A percentile compares a stretch with the other conserved stretches of the same genome.
Conservation (phyloP, 1,139 yeast genomes). For the Sugiyamaella novakii region DNA sequence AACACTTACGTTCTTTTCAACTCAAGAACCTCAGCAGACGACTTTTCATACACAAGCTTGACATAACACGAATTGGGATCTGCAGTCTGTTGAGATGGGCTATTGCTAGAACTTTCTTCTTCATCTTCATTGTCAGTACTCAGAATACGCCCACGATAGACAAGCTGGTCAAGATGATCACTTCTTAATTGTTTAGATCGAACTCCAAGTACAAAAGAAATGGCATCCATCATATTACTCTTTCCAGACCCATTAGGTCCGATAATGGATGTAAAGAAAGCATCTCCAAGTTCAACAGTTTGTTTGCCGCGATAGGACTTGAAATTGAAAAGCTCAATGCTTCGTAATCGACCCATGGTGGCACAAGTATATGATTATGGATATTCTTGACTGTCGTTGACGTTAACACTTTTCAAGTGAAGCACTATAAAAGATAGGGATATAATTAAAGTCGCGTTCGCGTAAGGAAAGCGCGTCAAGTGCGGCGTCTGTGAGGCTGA, state of each 20-base stretch:
- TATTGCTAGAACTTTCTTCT: slow-evolving; percentile 28
- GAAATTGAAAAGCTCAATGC: slow-evolving; percentile 66
- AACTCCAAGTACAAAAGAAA: slow-evolving; percentile 91
- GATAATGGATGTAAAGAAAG: slow-evolving; percentile 84
- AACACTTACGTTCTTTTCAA: slow-evolving; percentile 35
- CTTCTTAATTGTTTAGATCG: slow-evolving; percentile 78
- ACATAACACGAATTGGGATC: slow-evolving; percentile 74
- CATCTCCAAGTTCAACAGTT: slow-evolving; percentile 73
- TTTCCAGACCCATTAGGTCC: slow-evolving; percentile 99
- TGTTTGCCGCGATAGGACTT: slow-evolving; percentile 84
- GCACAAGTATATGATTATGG: too few species aligned
- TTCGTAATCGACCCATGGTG: slow-evolving; percentile 36
- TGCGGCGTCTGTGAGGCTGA: too few species aligned
- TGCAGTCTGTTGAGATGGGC: slow-evolving; percentile 15
- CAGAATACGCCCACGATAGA: slow-evolving; percentile 68
- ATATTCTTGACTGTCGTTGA: too few species aligned
- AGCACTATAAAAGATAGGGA: too few species aligned
- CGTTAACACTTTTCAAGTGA: too few species aligned
- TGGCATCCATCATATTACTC: slow-evolving; percentile 98
- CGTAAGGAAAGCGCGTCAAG: too few species aligned
- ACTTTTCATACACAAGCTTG: slow-evolving; percentile 72
- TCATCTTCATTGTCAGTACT: slow-evolving; percentile 31
- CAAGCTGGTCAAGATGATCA: slow-evolving; percentile 67
- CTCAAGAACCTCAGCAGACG: slow-evolving; percentile 44
- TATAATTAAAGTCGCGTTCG: too few species aligned